phyloP scores from a whole-genome alignment of 208 protist genomes.

The Wallacemonas rigidus region DNA sequence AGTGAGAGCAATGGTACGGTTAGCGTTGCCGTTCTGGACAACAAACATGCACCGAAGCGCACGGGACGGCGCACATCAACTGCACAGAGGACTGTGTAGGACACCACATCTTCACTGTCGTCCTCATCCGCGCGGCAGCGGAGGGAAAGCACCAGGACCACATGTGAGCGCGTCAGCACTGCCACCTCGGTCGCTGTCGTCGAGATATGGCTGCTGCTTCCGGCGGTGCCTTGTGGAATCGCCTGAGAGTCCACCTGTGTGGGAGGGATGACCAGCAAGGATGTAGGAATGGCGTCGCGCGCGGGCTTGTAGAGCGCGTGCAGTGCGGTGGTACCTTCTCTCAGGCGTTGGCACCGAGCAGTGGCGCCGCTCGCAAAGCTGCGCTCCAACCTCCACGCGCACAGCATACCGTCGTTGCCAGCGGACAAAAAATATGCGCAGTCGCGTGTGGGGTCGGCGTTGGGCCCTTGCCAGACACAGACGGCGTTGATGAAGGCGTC shows the following conservation, averaged over 20 bases:
- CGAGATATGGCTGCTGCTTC: not conserved
- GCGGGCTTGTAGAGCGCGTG: constrained; percentile 4
- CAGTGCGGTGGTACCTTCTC: constrained; percentile 6
- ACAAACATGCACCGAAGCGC: constrained; percentile 22
- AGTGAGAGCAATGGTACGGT: constrained; percentile 52
- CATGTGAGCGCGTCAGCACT: constrained; percentile 33
- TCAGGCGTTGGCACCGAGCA: not conserved
- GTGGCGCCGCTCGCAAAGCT: not conserved
- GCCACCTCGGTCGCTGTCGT: constrained; percentile 31
- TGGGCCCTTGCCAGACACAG: too few relatives aligned
- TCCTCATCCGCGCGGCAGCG: constrained; percentile 23
- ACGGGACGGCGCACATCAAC: constrained; percentile 31
- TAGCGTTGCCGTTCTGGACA: constrained; percentile 32
- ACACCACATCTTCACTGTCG: constrained; percentile 18
- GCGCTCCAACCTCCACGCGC: constrained; percentile 45
- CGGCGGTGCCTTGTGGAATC: not conserved
- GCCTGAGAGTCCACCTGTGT: too few relatives aligned
- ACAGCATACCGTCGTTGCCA: constrained; percentile 75
- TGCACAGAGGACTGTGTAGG: constrained; percentile 29
- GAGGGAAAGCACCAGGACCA: constrained; percentile 32
- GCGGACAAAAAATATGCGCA: constrained; percentile 41
- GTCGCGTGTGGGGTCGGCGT: not conserved
- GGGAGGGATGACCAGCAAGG: constrained; percentile 24
- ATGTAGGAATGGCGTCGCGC: constrained; percentile 34
- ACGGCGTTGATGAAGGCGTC: constrained; percentile 63